These are phyloP conservation scores for Austroboletus eburneus DNA, from an alignment of 768 basidiomycete genomes.

Conservation along the genomic window DNA sequence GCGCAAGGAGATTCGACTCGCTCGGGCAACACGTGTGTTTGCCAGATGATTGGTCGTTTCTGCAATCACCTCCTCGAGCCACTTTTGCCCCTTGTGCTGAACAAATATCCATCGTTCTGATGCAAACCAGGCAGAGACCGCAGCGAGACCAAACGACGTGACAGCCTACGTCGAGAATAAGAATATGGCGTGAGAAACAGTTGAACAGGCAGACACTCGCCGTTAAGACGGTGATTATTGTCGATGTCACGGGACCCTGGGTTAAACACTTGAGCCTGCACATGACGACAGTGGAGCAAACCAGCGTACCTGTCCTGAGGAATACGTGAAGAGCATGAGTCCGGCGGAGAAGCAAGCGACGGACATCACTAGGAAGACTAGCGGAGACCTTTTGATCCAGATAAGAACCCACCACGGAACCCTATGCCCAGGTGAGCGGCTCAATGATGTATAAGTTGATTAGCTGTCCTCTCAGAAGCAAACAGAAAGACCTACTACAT, in stretches of 20 bases:
- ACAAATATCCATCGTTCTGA: slow-evolving; percentile 48
- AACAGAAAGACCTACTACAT: slow-evolving; percentile 43
- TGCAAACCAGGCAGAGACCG: slow-evolving; percentile 52
- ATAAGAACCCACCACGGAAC: slow-evolving; percentile 63
- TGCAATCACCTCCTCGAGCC: slow-evolving; percentile 44
- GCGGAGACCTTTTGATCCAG: slow-evolving; percentile 82
- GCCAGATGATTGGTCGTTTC: slow-evolving; percentile 26
- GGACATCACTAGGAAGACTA: slow-evolving; percentile 80
- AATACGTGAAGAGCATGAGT: slow-evolving; percentile 72
- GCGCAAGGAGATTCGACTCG: slow-evolving; percentile 19
- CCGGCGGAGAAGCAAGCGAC: slow-evolving; percentile 81
- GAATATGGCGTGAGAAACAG: neutral
- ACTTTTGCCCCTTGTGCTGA: slow-evolving; percentile 46
- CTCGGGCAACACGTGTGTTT: slow-evolving; percentile 24
- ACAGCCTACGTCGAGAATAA: slow-evolving; percentile 26
- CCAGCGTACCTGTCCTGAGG: slow-evolving; percentile 57
- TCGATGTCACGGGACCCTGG: slow-evolving; percentile 58
- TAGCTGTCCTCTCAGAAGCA: slow-evolving; percentile 6
- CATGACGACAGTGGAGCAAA: slow-evolving; percentile 20
- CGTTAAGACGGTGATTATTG: slow-evolving; percentile 73
- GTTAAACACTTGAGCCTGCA: slow-evolving; percentile 10
- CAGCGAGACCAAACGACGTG: slow-evolving; percentile 41
- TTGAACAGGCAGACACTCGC: slow-evolving; percentile 22
- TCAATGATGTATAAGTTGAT: slow-evolving; percentile 23
- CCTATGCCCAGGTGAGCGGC: slow-evolving; percentile 51